Evolutionary conservation across 352 stramenopile genomes (phyloP), one percentile per base, ranked within the genome.

Genomic region (Thraustotheca clavata): DNA sequence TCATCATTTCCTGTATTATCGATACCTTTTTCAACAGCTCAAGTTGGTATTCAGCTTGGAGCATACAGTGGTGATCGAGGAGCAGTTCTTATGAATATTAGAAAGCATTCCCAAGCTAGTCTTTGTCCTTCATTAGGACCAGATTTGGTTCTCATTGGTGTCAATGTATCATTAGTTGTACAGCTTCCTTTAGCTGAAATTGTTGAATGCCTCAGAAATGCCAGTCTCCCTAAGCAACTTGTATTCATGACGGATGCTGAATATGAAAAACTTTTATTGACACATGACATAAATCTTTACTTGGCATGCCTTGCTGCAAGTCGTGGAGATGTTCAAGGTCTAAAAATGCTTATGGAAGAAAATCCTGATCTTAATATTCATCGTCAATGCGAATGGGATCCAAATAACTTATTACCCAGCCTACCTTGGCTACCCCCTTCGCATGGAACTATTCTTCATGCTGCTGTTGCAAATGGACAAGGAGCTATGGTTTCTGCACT

Each of bases 171-270:
- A 35, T 80, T 85, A 4, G 86, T 94, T 32, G 76, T 91, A 24
- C 62, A 83, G 0, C 89, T 89, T 79, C 69, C 86, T 7, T 88
- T 91, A 31, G 71, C 76, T n/a, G 85, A 92, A n/a, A 80, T 93
- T 14, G 78, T 83, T 35, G 71, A 77, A 12, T 73, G 70, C 4
- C 61, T 91, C 2, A 79, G 82, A 29, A 77, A 76, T 8, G 86
- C 86, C 4, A 38, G 74, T 6, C 65, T 94, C 18, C 86, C 86
- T 0, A 94, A 94, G 67, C 79, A 79, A 11, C 67, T 94, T 24
- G 89, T 80, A 5, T 94, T 94, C 54, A 74, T 94, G 67, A 81
- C 79, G 7, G 83, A 91, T 50, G 88, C 91, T 66, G 91, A 87
- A 61, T 91, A 93, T 70, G 91, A 94, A 60, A 77, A 90, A 61